A percentile compares a stretch with the other conserved stretches of the same genome.
phyloP scores from a whole-genome alignment of 345 rosid species.

The Rhodamnia rubescens region DNA sequence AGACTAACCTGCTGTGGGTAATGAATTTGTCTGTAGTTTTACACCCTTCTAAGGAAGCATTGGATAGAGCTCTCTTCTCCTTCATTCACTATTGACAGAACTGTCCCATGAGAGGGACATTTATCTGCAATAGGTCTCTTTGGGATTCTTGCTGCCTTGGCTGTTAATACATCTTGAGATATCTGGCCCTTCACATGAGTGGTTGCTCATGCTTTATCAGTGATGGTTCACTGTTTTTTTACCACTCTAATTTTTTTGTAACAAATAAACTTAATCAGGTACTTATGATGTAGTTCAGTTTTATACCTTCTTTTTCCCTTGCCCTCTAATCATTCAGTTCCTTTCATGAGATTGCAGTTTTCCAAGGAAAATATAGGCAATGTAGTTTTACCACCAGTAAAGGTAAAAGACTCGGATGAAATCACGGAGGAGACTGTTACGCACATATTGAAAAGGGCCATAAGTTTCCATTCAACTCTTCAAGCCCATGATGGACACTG shows the following conservation, averaged over 20 bases:
- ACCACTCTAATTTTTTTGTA: not conserved
- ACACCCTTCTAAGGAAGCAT: not conserved
- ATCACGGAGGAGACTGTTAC: conserved; percentile 54
- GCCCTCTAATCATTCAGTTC: not conserved
- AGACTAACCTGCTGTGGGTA: not conserved
- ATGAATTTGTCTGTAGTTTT: not conserved
- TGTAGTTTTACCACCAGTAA: conserved; percentile 37
- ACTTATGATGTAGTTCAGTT: not conserved
- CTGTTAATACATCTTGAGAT: not conserved
- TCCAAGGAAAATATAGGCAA: conserved; percentile 39
- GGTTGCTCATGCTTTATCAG: not conserved
- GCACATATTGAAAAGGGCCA: conserved; percentile 49
- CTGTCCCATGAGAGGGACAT: not conserved
- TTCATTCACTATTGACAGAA: not conserved
- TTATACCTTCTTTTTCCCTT: not conserved
- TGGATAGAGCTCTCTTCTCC: not conserved
- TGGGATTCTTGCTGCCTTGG: not conserved
- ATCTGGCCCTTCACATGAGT: not conserved
- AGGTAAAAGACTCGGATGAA: conserved; percentile 43
- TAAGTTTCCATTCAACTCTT: conserved; percentile 57
- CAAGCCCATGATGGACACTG: conserved; percentile 95
- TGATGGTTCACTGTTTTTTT: not conserved
- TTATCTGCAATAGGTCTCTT: not conserved
- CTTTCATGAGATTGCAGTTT: conserved; percentile 28
- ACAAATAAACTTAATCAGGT: not conserved